Conservation (phyloP, 345 rosid species). For the Camelina hispida region DNA sequence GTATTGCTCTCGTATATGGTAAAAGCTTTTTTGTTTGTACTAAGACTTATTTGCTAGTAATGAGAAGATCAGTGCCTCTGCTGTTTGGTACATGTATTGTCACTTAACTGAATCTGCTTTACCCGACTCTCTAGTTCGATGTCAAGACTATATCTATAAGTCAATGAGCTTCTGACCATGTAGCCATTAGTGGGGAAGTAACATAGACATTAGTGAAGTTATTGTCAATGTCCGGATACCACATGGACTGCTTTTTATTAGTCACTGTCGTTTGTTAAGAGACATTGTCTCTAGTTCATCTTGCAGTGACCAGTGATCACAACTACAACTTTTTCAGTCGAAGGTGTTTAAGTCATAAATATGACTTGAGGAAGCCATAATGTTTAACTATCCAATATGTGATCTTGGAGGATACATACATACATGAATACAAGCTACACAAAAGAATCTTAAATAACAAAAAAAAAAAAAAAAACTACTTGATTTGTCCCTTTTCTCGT, state of each 20-base stretch:
- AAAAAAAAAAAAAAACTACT: neutral
- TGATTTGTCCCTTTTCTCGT: slow-evolving; percentile 41
- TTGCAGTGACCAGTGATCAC: no score
- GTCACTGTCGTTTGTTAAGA: no score
- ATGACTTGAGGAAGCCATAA: slow-evolving; percentile 10
- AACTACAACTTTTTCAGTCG: no score
- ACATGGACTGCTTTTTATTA: no score
- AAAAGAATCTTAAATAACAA: slow-evolving; percentile 11
- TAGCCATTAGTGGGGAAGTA: slow-evolving; percentile 19
- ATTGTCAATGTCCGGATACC: no score
- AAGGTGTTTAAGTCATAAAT: no score
- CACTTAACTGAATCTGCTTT: neutral
- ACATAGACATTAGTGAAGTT: no score
- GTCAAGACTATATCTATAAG: slow-evolving; percentile 15
- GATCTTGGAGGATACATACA: neutral
- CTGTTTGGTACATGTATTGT: slow-evolving; percentile 5
- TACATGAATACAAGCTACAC: slow-evolving; percentile 3
- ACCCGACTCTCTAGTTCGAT: slow-evolving; percentile 6
- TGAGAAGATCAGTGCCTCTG: slow-evolving; percentile 2
- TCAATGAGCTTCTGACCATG: neutral
- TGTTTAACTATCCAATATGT: neutral
- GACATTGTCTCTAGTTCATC: no score
- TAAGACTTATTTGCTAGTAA: slow-evolving; percentile 1
- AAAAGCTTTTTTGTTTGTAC: slow-evolving; percentile 1
- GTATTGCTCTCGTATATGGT: slow-evolving; percentile 26